Base-by-base conservation (phyloP, 2,329 filamentous ascomycete species). In the Ophiostoma ulmi region DNA sequence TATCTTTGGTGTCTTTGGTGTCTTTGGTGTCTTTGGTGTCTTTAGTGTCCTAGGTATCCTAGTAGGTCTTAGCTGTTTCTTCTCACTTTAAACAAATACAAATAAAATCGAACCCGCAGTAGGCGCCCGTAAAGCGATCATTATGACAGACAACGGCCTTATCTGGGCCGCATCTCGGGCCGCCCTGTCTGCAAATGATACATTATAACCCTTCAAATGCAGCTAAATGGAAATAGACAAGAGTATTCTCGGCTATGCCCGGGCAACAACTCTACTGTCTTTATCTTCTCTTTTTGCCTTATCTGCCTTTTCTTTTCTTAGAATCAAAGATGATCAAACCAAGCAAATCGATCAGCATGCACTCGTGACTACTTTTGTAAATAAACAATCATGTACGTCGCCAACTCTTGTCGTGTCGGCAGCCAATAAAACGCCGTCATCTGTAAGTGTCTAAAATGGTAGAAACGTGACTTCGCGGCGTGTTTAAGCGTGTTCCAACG, bases 391-490 rank as follows among this genome's bases (percentile, higher is more conserved):
- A 64, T n/a, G 4, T 35, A 36, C 35, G 31, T n/a, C 14, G 52
- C 3, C 39, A 44, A 13, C 39, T 17, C 22, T 3, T 8, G 58
- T 63, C 26, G 58, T 63, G 58, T 17, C 58, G 22, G 58, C 58
- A 63, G 58, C 58, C 58, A 63, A 63, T 63, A 11, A 22, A 35
- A 31, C 36, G 58, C 5, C 58, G n/a, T 20, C 38, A 35, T 35
- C 20, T 3, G n/a, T 17, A 17, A 38, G 64, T 39, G 39, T 44
- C 58, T 70, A 14, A 39, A 41, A 20, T 68, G 31, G 22, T 13
- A 22, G 31, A 55, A 68, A 38, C 41, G 44, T 55, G 64, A 67
- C 63, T 39, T 36, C 63, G 63, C 64, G 69, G 35, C 41, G 63
- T 20, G 22, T 10, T 55, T 70, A 20, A 2, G 8, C 52, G 61